These are phyloP conservation scores for Nigrospora osmanthi DNA, from an alignment of 2,329 filamentous ascomycete species.

Conservation along the genomic window DNA sequence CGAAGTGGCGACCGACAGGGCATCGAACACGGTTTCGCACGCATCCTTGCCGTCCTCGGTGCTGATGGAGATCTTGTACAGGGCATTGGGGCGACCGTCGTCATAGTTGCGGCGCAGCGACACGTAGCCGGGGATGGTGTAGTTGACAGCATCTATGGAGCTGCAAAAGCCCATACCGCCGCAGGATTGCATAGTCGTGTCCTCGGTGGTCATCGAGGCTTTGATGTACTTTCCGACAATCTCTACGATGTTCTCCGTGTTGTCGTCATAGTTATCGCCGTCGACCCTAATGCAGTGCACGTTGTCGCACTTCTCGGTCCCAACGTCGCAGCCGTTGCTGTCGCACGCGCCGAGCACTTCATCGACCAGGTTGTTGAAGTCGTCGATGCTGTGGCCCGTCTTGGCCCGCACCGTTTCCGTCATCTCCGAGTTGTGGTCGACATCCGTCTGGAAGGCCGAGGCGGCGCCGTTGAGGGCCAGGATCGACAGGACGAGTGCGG, in stretches of 20 bases:
- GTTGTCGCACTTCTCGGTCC: conserved; percentile 4
- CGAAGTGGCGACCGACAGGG: too few species aligned
- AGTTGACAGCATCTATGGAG: conserved; percentile 3
- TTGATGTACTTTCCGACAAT: conserved; percentile 5
- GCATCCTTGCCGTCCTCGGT: too few species aligned
- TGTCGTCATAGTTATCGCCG: conserved; percentile 4
- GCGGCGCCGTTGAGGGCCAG: conserved; percentile 1
- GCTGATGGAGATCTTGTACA: conserved; percentile 6
- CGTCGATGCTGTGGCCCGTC: conserved; percentile 2
- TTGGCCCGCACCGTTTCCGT: conserved; percentile 3
- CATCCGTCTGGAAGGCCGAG: conserved; percentile 3
- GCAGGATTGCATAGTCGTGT: too few species aligned
- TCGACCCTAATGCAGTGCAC: conserved; percentile 6
- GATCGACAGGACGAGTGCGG: conserved; percentile 1
- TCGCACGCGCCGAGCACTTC: conserved; percentile 5
- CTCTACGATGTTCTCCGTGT: conserved; percentile 4
- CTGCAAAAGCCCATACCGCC: too few species aligned
- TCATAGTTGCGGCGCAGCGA: conserved; percentile 4
- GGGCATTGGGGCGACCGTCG: conserved; percentile 1
- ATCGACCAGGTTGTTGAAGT: conserved; percentile 5
- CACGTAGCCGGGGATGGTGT: conserved; percentile 4
- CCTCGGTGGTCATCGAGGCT: conserved; percentile 4
- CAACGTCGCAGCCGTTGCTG: conserved; percentile 5
- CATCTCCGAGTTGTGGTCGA: conserved; percentile 4
- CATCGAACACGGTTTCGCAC: too few species aligned